Base-by-base conservation (phyloP, 2,329 filamentous ascomycete genomes). In the Samsoniella hepiali region DNA sequence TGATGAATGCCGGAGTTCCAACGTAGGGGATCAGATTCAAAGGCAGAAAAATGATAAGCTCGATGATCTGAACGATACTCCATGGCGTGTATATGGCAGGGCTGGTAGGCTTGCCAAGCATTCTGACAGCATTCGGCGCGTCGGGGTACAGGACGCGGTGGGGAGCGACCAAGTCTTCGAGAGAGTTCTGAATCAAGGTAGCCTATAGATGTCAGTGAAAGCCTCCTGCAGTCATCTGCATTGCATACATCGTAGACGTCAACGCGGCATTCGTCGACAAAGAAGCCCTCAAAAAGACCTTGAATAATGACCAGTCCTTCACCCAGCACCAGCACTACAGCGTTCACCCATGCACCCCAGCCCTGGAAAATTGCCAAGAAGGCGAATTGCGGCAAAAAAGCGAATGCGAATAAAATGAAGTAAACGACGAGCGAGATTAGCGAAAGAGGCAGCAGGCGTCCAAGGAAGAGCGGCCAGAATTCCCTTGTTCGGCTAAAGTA, bases 351-450 rank as follows among this genome's bases (percentile, higher is more conserved):
- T n/a, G 95, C 95, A 36, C 88, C 88, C 64, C 87, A 84, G 29
- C 90, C 90, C 70, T 98, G 93, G 74, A 97, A 98, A 68, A 98
- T 85, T 17, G 90, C 88, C 29, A 99, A 84, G 70, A 99, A 91
- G 1, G 91, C 91, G 63, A 92, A 92, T 73, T 98, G 91, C 0
- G 94, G 94, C 3, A 97, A 78, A 69, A 96, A 98, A 1, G 91
- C 82, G 75, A 95, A 96, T 13, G 91, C 81, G 75, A 98, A 98
- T 27, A 98, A 85, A 27, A 96, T 81, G n/a, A 88, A 79, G 66
- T 97, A 91, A 15, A 97, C 90, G 62, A 95, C 86, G 15, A 89
- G 79, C 0, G 93, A 97, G 13, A 97, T 88, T 15, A 97, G 79
- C 3, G 91, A 85, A 34, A 96, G 83, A 0, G 94, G 93, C 0